Percentiles rank a stretch among this genome's conserved stretches.
phyloP scores from a whole-genome alignment of 1,284 basidiomycete genomes.

The Phellinidium pouzarii region DNA sequence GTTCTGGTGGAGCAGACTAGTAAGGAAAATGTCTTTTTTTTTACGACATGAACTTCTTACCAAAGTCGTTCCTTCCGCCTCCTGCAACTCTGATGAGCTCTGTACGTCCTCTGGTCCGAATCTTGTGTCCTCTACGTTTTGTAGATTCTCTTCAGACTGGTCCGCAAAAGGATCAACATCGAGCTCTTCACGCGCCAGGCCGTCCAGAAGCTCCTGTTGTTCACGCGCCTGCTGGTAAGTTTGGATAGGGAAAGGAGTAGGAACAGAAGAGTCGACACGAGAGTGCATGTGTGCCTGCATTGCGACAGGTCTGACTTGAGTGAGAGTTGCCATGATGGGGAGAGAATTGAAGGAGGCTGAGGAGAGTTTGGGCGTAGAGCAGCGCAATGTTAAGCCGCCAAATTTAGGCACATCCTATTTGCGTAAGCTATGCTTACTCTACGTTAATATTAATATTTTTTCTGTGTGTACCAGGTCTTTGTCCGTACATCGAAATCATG shows the following conservation, averaged over 20 bases:
- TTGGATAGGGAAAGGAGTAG: constrained; percentile 25
- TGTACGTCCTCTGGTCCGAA: neutral
- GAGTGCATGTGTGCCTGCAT: neutral
- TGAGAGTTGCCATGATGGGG: constrained; percentile 20
- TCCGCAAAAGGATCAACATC: constrained; percentile 13
- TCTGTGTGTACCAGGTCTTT: no score
- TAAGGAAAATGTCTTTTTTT: no score
- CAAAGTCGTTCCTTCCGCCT: neutral
- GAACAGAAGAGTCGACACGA: constrained; percentile 26
- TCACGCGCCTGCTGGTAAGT: constrained; percentile 12
- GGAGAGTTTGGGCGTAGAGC: neutral
- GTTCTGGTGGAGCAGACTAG: constrained; percentile 30
- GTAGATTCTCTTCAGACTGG: constrained; percentile 8
- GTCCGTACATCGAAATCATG: no score
- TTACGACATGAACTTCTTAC: neutral
- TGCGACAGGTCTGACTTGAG: neutral
- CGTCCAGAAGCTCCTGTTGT: constrained; percentile 16
- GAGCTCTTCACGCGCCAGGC: constrained; percentile 9
- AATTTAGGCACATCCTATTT: no score
- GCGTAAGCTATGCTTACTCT: no score
- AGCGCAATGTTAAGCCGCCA: neutral
- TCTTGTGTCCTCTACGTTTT: neutral
- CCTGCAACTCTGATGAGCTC: neutral
- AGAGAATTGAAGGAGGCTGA: constrained; percentile 4
- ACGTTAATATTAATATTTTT: no score